These are phyloP conservation scores for Gypsophila paniculata DNA, from an alignment of 179 eudicot genomes.

Conservation along the genomic window DNA sequence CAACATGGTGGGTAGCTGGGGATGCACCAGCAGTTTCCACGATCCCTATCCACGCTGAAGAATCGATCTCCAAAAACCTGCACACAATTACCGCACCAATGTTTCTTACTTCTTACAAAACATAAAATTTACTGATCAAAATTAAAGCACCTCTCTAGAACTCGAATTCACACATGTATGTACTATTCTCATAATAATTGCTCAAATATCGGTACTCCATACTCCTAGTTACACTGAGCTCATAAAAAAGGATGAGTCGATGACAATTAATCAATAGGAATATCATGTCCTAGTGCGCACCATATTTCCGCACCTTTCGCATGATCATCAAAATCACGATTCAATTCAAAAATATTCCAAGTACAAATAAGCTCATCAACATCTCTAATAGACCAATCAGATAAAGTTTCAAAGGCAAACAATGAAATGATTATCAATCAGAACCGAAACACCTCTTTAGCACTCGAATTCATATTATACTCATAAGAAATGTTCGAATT, in stretches of 20 bases:
- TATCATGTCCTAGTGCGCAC: background rate
- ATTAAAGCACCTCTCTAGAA: background rate
- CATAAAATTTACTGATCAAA: no score
- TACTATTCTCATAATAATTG: background rate
- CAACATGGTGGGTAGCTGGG: constrained; percentile 58
- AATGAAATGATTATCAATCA: background rate
- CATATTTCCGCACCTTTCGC: background rate
- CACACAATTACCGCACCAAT: constrained; percentile 3
- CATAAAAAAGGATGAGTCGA: background rate
- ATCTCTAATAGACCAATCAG: background rate
- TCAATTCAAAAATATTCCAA: background rate
- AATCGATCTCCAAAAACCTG: constrained; percentile 73
- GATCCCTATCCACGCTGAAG: constrained; percentile 69
- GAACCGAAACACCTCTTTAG: background rate
- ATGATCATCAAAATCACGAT: background rate
- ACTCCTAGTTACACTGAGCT: background rate
- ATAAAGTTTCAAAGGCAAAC: background rate
- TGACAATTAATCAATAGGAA: background rate
- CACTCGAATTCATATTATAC: background rate
- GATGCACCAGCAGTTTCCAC: constrained; percentile 69
- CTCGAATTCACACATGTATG: background rate
- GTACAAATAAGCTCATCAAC: background rate
- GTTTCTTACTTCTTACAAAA: background rate
- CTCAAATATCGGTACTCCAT: background rate
- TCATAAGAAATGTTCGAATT: background rate